A percentile compares a stretch with the other conserved stretches of the same genome.
Conservation (phyloP, 2,329 filamentous ascomycete species). For the Capronia epimyces region DNA sequence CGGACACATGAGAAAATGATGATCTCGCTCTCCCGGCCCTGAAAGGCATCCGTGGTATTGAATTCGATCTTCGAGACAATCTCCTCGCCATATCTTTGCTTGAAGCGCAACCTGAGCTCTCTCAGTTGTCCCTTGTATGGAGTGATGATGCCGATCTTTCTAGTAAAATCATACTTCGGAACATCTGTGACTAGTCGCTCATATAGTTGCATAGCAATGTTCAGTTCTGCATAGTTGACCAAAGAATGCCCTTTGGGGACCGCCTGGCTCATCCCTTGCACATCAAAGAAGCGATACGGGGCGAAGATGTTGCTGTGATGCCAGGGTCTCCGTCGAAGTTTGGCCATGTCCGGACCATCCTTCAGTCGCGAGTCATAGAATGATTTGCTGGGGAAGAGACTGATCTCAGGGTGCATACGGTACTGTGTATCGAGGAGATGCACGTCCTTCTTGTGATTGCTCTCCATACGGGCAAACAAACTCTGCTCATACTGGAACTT, state of each 20-base stretch:
- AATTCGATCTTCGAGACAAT: conserved; percentile 84
- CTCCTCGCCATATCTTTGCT: conserved; percentile 62
- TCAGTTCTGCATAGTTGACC: conserved; percentile 80
- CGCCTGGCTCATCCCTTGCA: conserved; percentile 76
- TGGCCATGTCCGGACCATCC: conserved; percentile 78
- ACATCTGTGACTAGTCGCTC: conserved; percentile 72
- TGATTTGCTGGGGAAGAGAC: conserved; percentile 76
- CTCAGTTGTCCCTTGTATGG: conserved; percentile 92
- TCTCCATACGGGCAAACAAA: conserved; percentile 96
- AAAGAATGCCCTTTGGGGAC: conserved; percentile 82
- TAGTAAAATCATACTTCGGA: conserved; percentile 60
- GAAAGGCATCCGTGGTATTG: conserved; percentile 97
- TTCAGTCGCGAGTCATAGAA: conserved; percentile 88
- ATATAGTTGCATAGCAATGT: conserved; percentile 80
- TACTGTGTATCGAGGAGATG: conserved; percentile 97
- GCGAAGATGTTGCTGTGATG: conserved; percentile 74
- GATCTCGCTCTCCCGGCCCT: conserved; percentile 92
- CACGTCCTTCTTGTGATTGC: conserved; percentile 78
- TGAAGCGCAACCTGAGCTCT: conserved; percentile 72
- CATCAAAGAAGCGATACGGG: conserved; percentile 96
- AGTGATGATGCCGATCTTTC: conserved; percentile 94
- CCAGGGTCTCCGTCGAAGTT: conserved; percentile 73
- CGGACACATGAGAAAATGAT: conserved; percentile 99
- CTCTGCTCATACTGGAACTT: conserved; percentile 95
- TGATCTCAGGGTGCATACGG: conserved; percentile 98